phyloP scores from a whole-genome alignment of 2,329 filamentous ascomycete species.

The Spiromastix sp. region DNA sequence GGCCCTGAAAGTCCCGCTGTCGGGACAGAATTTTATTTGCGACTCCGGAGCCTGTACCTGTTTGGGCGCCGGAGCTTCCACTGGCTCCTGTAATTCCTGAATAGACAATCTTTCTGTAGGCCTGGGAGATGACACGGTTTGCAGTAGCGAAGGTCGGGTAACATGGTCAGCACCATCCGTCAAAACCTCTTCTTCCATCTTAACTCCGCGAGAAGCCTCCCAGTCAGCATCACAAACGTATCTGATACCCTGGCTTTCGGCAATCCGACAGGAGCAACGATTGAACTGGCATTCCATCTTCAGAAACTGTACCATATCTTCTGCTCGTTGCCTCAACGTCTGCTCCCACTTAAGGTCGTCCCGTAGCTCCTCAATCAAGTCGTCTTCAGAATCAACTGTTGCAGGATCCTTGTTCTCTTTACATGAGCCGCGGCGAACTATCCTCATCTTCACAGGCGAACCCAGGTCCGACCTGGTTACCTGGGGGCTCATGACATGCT shows the following conservation, averaged over 20 bases:
- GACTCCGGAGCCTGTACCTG: slow-evolving; percentile 19
- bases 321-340: slow-evolving; percentile 39
- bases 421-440: slow-evolving; percentile 6
- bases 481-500: slow-evolving; percentile 11
- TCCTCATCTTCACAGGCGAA: slow-evolving; percentile 7
- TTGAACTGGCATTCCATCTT: slow-evolving; percentile 41
- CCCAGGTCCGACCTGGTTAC: slow-evolving; percentile 7
- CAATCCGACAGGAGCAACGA: slow-evolving; percentile 37
- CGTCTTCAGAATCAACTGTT: slow-evolving; percentile 24
- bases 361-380: slow-evolving; percentile 34
- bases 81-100: too few species aligned
- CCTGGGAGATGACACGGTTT: too few species aligned
- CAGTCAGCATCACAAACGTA: slow-evolving; percentile 32
- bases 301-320: slow-evolving; percentile 45
- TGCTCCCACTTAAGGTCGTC: slow-evolving; percentile 43
- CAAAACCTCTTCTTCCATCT: slow-evolving; percentile 8
- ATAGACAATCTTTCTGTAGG: too few species aligned
- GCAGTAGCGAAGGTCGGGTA: background rate
- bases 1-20: too few species aligned
- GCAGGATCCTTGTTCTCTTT: slow-evolving; percentile 17
- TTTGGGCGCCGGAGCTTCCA: background rate
- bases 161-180: background rate
- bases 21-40: slow-evolving; percentile 32
- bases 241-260: slow-evolving; percentile 29
- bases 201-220: slow-evolving; percentile 9